A percentile compares a stretch with the other conserved stretches of the same genome.
Evolutionary conservation across 768 basidiomycete species (phyloP).

Genomic region (Mycena venus): DNA sequence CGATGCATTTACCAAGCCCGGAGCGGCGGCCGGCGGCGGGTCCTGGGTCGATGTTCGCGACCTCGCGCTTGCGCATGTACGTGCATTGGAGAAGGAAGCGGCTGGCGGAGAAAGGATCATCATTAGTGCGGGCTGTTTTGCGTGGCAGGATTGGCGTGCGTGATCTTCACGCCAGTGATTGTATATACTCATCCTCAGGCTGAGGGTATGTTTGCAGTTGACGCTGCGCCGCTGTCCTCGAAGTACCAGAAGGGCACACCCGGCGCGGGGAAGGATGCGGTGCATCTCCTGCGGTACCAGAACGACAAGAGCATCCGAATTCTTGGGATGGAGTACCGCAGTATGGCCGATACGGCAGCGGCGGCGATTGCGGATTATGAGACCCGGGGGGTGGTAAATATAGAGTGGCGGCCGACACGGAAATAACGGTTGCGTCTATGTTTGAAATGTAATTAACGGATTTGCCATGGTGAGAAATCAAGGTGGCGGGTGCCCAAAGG

Average conservation of each 20-base stretch:
- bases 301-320: slow-evolving; percentile 53
- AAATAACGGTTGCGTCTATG: too few relatives aligned
- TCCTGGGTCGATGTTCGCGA: slow-evolving; percentile 63
- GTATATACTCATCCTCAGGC: neutral
- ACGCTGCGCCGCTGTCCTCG: slow-evolving; percentile 30
- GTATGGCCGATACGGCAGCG: slow-evolving; percentile 4
- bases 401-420: too few relatives aligned
- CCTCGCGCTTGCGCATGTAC: slow-evolving; percentile 64
- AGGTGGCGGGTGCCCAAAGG: too few relatives aligned
- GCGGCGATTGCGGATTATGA: neutral
- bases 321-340: slow-evolving; percentile 50
- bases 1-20: slow-evolving; percentile 42
- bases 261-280: slow-evolving; percentile 42
- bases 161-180: slow-evolving; percentile 5
- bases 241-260: slow-evolving; percentile 50
- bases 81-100: slow-evolving; percentile 59
- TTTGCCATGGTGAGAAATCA: too few relatives aligned
- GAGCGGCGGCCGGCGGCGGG: slow-evolving; percentile 37
- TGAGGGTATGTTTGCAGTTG: neutral
- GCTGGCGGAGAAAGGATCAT: slow-evolving; percentile 70
- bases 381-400: neutral
- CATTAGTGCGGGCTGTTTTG: slow-evolving; percentile 46
- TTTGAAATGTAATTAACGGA: too few relatives aligned
- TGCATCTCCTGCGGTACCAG: slow-evolving; percentile 47
- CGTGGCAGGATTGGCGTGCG: slow-evolving; percentile 41